Percentiles rank a stretch among this genome's conserved stretches.
phyloP scores from a whole-genome alignment of 495 filamentous ascomycete species.

The Podospora pseudopauciseta region DNA sequence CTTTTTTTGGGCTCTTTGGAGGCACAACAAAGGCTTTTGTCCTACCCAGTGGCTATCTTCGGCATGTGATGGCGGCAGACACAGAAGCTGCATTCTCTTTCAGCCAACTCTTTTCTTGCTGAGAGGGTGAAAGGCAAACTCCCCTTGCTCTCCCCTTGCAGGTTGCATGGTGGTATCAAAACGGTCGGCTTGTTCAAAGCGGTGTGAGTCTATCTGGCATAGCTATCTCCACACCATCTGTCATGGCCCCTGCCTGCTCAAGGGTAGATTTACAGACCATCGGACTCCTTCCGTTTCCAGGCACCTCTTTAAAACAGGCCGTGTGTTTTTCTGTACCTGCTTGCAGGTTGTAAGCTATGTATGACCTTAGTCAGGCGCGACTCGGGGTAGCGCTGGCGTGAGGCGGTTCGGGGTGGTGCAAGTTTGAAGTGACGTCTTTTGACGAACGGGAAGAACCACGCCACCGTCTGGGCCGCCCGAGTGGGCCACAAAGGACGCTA shows the following conservation, averaged over 20 bases:
- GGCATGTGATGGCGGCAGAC: conserved; percentile 10
- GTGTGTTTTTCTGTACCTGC: neutral
- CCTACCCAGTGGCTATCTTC: conserved; percentile 11
- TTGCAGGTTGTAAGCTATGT: too few species aligned
- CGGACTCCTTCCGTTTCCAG: neutral
- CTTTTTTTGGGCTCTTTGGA: conserved; percentile 7
- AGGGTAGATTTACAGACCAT: conserved; percentile 10
- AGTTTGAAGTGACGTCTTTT: neutral
- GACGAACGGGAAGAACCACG: conserved; percentile 15
- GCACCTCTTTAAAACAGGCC: neutral
- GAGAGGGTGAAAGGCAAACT: neutral
- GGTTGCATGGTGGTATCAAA: neutral
- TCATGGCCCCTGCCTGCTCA: conserved; percentile 11
- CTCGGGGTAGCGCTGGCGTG: neutral
- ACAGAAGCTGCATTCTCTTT: conserved; percentile 13
- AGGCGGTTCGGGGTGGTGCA: neutral
- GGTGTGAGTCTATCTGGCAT: conserved; percentile 12
- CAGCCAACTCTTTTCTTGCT: neutral
- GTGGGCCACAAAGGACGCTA: conserved; percentile 19
- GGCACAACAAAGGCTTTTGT: conserved; percentile 9
- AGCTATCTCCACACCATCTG: conserved; percentile 9
- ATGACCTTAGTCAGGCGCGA: neutral
- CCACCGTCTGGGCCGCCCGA: conserved; percentile 10
- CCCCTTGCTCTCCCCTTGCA: neutral
- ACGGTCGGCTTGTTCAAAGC: conserved; percentile 6